Evolutionary conservation across 495 filamentous ascomycete species (phyloP), one percentile per base, ranked within the genome.

Genomic region (Xylaria acuta): DNA sequence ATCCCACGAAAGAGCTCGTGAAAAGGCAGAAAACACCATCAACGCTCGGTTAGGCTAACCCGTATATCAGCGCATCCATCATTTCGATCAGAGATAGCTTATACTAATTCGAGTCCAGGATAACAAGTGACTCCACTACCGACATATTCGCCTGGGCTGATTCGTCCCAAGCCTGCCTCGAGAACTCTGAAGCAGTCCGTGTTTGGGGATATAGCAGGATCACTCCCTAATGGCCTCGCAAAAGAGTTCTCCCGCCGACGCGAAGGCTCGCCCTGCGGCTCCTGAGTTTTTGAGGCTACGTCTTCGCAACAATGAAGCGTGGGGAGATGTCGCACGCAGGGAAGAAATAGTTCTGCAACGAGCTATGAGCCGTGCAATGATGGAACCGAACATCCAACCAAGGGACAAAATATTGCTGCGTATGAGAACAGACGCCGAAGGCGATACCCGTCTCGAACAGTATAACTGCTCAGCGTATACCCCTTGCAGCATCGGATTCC

Each of bases 381-480:
- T 54, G 22, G 51, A 30, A 8, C 51, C 51, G 5, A 14, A 27
- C 1, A 27, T 54, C 1, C 22, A n/a, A 54, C 51, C 22, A 54
- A 54, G 51, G 16, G 51, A 54, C 11, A 54, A 54, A 27, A 54
- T 54, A 14, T 30, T 54, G 20, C 51, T 54, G 51, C 51, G 51
- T 1, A 54, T 54, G 51, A 54, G 51, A 54, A 54, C 51, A 54
- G 51, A 54, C 22, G 51, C 51, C 51, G 51, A 54, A n/a, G 51
- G 22, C 11, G 22, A 54, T 54, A 14, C 22, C 4, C 51, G 51
- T 54, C 11, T 8, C 8, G 0, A 0, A 54, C 51, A 54, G 12
- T 30, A 54, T 9, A n/a, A 4, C 51, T 14, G 9, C 22, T 54
- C 51, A 54, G 51, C 51, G 11, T 27, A 54, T 25, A 51, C 47